These are phyloP conservation scores for Aspergillus incahuasiensis DNA, from an alignment of 495 filamentous ascomycete species.

Conservation along the genomic window DNA sequence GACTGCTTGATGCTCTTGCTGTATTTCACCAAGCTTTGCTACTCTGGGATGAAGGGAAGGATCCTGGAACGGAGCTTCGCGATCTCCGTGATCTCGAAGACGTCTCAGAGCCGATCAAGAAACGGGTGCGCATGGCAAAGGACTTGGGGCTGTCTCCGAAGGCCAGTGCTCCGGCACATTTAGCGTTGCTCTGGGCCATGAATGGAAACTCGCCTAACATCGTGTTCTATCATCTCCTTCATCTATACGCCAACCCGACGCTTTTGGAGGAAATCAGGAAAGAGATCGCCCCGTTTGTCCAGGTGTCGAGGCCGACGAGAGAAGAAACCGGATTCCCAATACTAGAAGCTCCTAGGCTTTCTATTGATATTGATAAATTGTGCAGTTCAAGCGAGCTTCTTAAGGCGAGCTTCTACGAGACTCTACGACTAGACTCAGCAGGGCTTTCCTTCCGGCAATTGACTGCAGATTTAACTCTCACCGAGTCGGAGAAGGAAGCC, in stretches of 20 bases:
- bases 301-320: constrained; percentile 36
- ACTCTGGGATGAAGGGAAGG: constrained; percentile 39
- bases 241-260: constrained; percentile 43
- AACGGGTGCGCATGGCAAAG: constrained; percentile 37
- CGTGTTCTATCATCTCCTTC: constrained; percentile 55
- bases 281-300: constrained; percentile 48
- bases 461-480: constrained; percentile 39
- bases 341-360: constrained; percentile 45
- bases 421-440: constrained; percentile 48
- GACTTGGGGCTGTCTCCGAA: constrained; percentile 27
- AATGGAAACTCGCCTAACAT: constrained; percentile 48
- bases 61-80: constrained; percentile 44
- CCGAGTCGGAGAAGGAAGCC: constrained; percentile 40
- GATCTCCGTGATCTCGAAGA: constrained; percentile 54
- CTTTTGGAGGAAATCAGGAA: constrained; percentile 46
- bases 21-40: constrained; percentile 49
- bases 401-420: constrained; percentile 51
- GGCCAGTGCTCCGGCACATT: constrained; percentile 31
- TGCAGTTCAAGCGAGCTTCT: constrained; percentile 46
- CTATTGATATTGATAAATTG: constrained; percentile 43
- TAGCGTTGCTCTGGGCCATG: constrained; percentile 50
- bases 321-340: constrained; percentile 50
- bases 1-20: constrained; percentile 43
- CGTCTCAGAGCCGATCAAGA: constrained; percentile 44
- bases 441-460: constrained; percentile 41